phyloP scores from a whole-genome alignment of 1,139 yeast genomes.

The Geotrichum restrictum region DNA sequence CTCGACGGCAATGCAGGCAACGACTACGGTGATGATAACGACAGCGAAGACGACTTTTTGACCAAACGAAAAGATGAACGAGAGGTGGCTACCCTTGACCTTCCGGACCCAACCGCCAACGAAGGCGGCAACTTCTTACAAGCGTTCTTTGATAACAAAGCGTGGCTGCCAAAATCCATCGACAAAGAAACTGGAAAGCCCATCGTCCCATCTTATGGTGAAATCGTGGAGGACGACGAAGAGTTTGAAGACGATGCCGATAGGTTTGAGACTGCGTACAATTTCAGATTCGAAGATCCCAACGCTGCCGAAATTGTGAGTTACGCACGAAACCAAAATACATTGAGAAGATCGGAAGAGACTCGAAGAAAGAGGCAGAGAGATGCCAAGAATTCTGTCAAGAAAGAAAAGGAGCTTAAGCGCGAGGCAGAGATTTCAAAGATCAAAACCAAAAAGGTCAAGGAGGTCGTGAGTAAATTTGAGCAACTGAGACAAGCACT shows the following conservation, averaged over 20 bases:
- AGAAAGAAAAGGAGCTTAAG: constrained; percentile 50
- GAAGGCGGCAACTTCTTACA: constrained; percentile 66
- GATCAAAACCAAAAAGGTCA: constrained; percentile 70
- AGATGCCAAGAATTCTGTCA: constrained; percentile 60
- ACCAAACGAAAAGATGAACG: constrained; percentile 51
- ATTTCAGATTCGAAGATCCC: constrained; percentile 91
- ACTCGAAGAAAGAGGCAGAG: constrained; percentile 78
- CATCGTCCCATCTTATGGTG: constrained; percentile 50
- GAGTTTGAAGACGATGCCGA: constrained; percentile 92
- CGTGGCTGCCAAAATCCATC: constrained; percentile 75
- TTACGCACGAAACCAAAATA: constrained; percentile 95
- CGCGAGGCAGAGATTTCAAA: constrained; percentile 62
- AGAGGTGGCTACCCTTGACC: constrained; percentile 36
- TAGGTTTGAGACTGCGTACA: constrained; percentile 84
- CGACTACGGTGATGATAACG: constrained; percentile 48
- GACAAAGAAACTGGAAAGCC: constrained; percentile 48
- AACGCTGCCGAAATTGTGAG: constrained; percentile 85
- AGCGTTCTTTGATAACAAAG: constrained; percentile 69
- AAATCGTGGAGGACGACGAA: constrained; percentile 61
- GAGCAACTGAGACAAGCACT: constrained; percentile 75
- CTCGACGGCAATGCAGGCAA: constrained; percentile 45
- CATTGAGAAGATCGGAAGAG: constrained; percentile 75
- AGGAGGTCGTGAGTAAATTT: constrained; percentile 72
- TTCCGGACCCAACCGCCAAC: constrained; percentile 69
- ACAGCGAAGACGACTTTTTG: constrained; percentile 53